Evolutionary conservation across 2,329 filamentous ascomycete species (phyloP), one percentile per base, ranked within the genome.

Genomic region (Purpureocillium takamizusanense): DNA sequence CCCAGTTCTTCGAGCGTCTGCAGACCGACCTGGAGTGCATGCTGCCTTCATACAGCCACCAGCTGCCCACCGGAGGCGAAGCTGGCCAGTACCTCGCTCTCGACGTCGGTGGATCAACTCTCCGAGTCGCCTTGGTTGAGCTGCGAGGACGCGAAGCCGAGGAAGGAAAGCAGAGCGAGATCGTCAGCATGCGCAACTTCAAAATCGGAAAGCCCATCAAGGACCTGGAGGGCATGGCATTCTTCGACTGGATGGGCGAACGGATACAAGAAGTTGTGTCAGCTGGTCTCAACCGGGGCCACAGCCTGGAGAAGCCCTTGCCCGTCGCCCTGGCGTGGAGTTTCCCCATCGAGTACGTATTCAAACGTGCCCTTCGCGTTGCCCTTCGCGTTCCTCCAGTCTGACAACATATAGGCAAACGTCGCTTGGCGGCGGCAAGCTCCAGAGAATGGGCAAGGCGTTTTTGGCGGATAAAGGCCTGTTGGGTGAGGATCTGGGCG

Each of bases 181-280:
- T 81, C 44, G 56, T 78, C 40, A 69, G 65, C 43, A 72, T 74
- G 48, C 64, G 63, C 38, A 69, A 66, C 33, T 80, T 75, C 56
- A 69, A 66, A 50, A 81, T 83, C 47, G 67, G 65, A 39, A 65
- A 63, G 21, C 57, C 66, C 15, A 62, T 81, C 38, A 81, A 77
- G 56, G 60, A 62, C 41, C 63, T 81, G 1, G 63, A 70, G 43
- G 79, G 79, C 13, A 68, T 70, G 48, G 64, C 57, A 1, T 82
- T 83, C 51, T 84, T 83, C 47, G 69, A 78, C 52, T 84, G 80
- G 80, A 79, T 83, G 70, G 78, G 78, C 1, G 62, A 65, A 31
- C 70, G 67, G 45, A 78, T 83, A 48, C 54, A 63, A 37, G 71
- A 80, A 35, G 77, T 76, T 2, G 59, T 83, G 10, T 57, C 62